A percentile compares a stretch with the other conserved stretches of the same genome.
Evolutionary conservation across 495 filamentous ascomycete species (phyloP).

Genomic region (Penicillium diatomitis): DNA sequence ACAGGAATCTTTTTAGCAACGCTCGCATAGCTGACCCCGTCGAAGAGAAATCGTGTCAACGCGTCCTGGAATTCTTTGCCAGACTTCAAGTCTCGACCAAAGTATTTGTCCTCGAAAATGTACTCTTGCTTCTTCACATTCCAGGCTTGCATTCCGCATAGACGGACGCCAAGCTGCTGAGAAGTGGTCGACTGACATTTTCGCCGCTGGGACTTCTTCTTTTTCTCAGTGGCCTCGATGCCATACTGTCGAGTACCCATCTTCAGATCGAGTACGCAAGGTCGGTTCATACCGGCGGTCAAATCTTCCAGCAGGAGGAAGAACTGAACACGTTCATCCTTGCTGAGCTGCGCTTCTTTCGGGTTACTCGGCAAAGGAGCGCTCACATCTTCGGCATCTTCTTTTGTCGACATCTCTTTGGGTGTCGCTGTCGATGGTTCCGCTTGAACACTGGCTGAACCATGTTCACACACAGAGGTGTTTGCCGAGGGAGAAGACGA

Average conservation of each 20-base stretch:
- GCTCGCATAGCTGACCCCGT: conserved; percentile 71
- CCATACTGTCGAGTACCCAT: conserved; percentile 99
- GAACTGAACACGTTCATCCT: conserved; percentile 71
- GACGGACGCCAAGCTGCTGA: conserved; percentile 77
- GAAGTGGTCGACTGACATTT: conserved; percentile 94
- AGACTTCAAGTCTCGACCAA: conserved; percentile 78
- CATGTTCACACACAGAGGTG: not conserved
- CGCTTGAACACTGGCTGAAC: not conserved
- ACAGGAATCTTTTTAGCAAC: conserved; percentile 77
- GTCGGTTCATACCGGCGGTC: conserved; percentile 90
- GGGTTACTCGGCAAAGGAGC: conserved; percentile 56
- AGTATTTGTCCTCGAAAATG: conserved; percentile 94
- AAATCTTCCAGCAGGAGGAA: conserved; percentile 95
- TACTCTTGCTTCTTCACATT: conserved; percentile 76
- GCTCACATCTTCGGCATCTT: conserved; percentile 7
- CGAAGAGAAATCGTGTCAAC: conserved; percentile 80
- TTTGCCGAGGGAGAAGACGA: conserved; percentile 2
- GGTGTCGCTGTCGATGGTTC: not conserved
- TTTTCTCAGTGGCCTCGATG: conserved; percentile 85
- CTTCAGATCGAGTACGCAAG: conserved; percentile 94
- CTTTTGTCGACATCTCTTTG: not conserved
- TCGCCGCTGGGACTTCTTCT: conserved; percentile 81
- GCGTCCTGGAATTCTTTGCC: conserved; percentile 87
- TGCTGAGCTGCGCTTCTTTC: conserved; percentile 64
- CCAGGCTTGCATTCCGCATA: conserved; percentile 96